These are phyloP conservation scores for Chernovozyma aurita DNA, from an alignment of 1,139 yeast species.

Conservation along the genomic window DNA sequence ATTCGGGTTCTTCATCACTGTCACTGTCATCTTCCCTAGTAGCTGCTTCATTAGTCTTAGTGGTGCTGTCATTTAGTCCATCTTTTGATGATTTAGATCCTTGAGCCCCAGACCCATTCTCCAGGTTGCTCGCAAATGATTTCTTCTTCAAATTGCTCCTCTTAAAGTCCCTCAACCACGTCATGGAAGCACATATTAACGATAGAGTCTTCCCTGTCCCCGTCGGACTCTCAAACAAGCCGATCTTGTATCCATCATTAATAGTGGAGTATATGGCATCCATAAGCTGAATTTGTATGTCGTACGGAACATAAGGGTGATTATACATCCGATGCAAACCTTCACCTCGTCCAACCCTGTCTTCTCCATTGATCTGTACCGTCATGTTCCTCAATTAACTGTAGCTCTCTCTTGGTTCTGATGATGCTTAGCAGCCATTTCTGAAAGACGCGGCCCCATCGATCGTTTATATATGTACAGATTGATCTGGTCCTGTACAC, in stretches of 20 bases:
- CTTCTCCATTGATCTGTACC: not conserved
- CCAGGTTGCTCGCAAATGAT: too few species aligned
- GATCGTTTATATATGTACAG: too few species aligned
- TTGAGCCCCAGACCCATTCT: not conserved
- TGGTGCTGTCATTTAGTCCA: slow-evolving; percentile 20
- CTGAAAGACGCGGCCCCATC: too few species aligned
- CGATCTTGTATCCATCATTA: slow-evolving; percentile 56
- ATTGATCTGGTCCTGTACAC: too few species aligned
- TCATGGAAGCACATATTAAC: slow-evolving; percentile 77
- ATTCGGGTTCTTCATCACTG: slow-evolving; percentile 51
- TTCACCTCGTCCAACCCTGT: not conserved
- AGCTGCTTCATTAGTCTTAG: slow-evolving; percentile 32
- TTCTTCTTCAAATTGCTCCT: slow-evolving; percentile 10
- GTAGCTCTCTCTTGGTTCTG: too few species aligned
- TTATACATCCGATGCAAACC: slow-evolving; percentile 17
- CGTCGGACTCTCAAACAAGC: slow-evolving; percentile 89
- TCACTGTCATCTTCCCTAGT: slow-evolving; percentile 7
- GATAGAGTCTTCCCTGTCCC: slow-evolving; percentile 94
- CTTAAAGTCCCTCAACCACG: slow-evolving; percentile 75
- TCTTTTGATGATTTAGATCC: not conserved
- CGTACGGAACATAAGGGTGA: slow-evolving; percentile 83
- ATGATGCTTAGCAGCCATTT: too few species aligned
- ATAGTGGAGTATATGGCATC: slow-evolving; percentile 62
- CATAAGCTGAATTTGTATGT: slow-evolving; percentile 78
- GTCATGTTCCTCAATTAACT: too few species aligned